These are phyloP conservation scores for Fusarium succisae DNA, from an alignment of 2,329 filamentous ascomycete genomes.

Conservation along the genomic window DNA sequence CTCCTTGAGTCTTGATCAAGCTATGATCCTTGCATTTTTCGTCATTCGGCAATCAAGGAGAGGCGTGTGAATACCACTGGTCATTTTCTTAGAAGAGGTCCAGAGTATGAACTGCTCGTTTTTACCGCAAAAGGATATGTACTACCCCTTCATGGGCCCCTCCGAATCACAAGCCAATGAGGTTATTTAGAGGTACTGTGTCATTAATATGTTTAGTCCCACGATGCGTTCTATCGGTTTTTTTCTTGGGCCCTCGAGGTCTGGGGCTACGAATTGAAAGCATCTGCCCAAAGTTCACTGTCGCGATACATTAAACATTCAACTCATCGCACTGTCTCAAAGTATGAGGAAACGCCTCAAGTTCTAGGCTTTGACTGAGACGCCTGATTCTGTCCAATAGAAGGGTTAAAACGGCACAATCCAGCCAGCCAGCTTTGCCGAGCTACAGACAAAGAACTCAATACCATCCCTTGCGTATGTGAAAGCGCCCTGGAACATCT, in stretches of 20 bases:
- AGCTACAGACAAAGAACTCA: constrained; percentile 20
- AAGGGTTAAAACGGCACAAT: constrained; percentile 1
- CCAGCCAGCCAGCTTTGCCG: not conserved
- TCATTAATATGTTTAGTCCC: not conserved
- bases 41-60: constrained; percentile 16
- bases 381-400: constrained; percentile 22
- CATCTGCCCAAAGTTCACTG: not conserved
- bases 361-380: constrained; percentile 20
- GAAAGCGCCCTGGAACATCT: constrained; percentile 16
- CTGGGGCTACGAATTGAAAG: not conserved
- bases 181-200: not conserved
- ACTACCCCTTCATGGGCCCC: not conserved
- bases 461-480: constrained; percentile 21
- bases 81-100: not conserved
- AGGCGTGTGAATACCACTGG: not conserved
- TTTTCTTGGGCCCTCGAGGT: too few species aligned
- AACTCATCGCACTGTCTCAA: constrained; percentile 25
- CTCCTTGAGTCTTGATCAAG: not conserved
- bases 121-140: too few species aligned
- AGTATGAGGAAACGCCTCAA: constrained; percentile 28
- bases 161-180: not conserved
- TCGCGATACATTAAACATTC: not conserved
- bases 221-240: too few species aligned
- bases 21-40: constrained; percentile 19
- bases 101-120: not conserved